These are phyloP conservation scores for Hanseniaspora clermontiae DNA, from an alignment of 805 yeast species.

Conservation along the genomic window DNA sequence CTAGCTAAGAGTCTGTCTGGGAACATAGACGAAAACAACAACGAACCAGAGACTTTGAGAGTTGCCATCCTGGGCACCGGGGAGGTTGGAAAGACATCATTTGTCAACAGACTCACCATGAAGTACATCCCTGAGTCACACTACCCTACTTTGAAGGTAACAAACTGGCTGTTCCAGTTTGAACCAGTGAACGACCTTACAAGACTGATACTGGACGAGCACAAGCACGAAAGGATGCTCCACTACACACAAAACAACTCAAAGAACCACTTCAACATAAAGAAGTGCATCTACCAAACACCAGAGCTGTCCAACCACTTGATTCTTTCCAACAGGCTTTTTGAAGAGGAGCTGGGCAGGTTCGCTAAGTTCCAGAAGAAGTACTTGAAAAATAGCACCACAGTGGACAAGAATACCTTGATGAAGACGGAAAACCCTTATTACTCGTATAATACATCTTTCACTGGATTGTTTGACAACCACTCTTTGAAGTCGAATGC, in stretches of 20 bases:
- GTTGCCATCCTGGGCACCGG: conserved; percentile 51
- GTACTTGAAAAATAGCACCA: neutral
- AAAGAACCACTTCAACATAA: conserved; percentile 1
- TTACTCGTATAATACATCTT: conserved; percentile 3
- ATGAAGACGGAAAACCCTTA: conserved; percentile 2
- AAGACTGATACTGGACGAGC: conserved; percentile 36
- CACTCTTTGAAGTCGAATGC: neutral
- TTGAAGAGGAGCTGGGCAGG: conserved; percentile 26
- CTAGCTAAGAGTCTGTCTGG: neutral
- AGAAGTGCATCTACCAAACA: conserved; percentile 24
- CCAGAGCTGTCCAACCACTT: conserved; percentile 25
- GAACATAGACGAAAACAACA: neutral
- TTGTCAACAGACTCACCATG: conserved; percentile 37
- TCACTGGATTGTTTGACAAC: conserved; percentile 2
- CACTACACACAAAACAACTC: conserved; percentile 25
- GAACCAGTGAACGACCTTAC: conserved; percentile 31
- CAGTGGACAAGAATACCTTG: neutral
- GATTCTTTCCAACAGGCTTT: conserved; percentile 30
- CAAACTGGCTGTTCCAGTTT: conserved; percentile 46
- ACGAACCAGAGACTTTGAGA: conserved; percentile 30
- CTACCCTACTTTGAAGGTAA: conserved; percentile 57
- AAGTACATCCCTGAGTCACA: conserved; percentile 51
- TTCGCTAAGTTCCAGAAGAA: conserved; percentile 18
- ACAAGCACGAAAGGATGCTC: conserved; percentile 32
- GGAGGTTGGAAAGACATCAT: conserved; percentile 48